A percentile compares a stretch with the other conserved stretches of the same genome.
These are phyloP conservation scores for Aspergillus awamori DNA, from an alignment of 2,329 filamentous ascomycete species.

Conservation along the genomic window DNA sequence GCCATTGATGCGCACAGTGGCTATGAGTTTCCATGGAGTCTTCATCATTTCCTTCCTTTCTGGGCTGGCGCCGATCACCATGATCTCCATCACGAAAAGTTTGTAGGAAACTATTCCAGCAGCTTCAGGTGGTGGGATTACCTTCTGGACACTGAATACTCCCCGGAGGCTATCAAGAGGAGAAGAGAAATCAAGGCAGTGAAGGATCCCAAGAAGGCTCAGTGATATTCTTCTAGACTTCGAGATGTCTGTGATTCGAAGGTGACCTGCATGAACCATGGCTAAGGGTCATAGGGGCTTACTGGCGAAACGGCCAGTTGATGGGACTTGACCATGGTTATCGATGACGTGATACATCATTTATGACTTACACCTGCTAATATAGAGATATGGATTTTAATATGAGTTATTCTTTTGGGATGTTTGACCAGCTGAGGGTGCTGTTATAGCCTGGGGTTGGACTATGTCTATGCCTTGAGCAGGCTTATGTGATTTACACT, in stretches of 20 bases:
- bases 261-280: background rate
- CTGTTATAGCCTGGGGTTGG: background rate
- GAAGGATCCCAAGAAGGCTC: constrained; percentile 29
- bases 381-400: background rate
- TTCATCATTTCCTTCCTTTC: constrained; percentile 94
- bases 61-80: constrained; percentile 98
- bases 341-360: background rate
- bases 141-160: constrained; percentile 88
- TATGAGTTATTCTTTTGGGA: background rate
- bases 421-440: background rate
- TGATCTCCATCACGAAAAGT: constrained; percentile 96
- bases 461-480: background rate
- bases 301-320: background rate
- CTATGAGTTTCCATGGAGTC: constrained; percentile 97
- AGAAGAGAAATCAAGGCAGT: constrained; percentile 64
- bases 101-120: constrained; percentile 96
- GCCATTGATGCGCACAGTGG: constrained; percentile 97
- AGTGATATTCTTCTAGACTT: constrained; percentile 18
- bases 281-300: background rate
- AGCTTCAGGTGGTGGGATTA: constrained; percentile 99
- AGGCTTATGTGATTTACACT: background rate
- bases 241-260: too few relatives aligned
- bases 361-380: constrained; percentile 1
- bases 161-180: constrained; percentile 80
- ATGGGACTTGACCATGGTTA: background rate